Conservation (phyloP, 208 protist genomes). For the Trypanosoma conorhini region DNA sequence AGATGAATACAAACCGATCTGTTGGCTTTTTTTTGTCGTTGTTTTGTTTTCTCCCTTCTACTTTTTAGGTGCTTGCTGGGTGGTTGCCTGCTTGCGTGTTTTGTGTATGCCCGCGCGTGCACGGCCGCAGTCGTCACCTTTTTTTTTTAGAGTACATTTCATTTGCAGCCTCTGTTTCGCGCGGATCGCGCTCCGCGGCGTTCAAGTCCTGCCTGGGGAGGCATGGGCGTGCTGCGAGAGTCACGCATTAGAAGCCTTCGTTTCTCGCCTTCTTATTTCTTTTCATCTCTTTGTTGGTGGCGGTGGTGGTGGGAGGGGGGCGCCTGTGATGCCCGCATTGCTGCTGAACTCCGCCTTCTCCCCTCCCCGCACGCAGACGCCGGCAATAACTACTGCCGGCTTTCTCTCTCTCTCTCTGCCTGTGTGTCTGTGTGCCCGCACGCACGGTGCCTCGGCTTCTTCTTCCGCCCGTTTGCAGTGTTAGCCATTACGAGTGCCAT, state of each 20-base stretch:
- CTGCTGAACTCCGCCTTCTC: not conserved
- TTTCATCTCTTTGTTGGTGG: not conserved
- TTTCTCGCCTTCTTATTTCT: not conserved
- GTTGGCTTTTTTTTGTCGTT: not conserved
- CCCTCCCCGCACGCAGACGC: not conserved
- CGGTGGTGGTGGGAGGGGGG: too few relatives aligned
- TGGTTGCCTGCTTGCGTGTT: constrained; percentile 26
- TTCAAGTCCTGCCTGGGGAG: not conserved
- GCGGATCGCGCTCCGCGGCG: not conserved
- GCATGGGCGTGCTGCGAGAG: not conserved
- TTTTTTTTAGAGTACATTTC: constrained; percentile 1
- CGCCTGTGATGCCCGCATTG: too few relatives aligned
- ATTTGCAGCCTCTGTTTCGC: constrained; percentile 27
- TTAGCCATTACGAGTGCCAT: not conserved
- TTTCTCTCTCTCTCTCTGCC: too few relatives aligned
- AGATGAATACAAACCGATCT: not conserved
- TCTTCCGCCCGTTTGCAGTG: not conserved
- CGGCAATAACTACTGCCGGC: too few relatives aligned
- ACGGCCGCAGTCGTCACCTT: not conserved
- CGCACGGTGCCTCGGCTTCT: not conserved
- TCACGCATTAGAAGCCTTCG: not conserved
- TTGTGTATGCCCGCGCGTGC: not conserved
- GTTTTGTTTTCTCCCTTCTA: too few relatives aligned
- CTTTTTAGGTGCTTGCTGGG: constrained; percentile 1
- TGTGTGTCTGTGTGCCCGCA: not conserved